A percentile compares a stretch with the other conserved stretches of the same genome.
phyloP scores from a whole-genome alignment of 345 rosid species.

The Triadica sebifera region DNA sequence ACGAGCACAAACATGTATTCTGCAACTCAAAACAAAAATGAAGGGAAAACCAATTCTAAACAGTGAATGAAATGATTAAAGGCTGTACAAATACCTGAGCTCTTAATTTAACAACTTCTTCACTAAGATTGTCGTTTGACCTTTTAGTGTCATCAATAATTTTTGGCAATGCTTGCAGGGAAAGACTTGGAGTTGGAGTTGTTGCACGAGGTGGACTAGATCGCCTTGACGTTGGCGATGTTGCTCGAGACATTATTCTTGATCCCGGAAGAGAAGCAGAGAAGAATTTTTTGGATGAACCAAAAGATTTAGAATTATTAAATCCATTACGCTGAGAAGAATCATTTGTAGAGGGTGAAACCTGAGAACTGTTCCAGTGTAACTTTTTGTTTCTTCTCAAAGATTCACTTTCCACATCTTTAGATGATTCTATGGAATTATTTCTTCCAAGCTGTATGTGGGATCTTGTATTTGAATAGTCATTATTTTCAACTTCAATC shows the following conservation, averaged over 20 bases:
- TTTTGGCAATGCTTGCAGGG: conserved; percentile 39
- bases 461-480: conserved; percentile 27
- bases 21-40: not conserved
- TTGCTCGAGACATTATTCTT: conserved; percentile 15
- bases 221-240: conserved; percentile 17
- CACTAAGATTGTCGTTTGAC: conserved; percentile 36
- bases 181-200: conserved; percentile 38
- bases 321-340: conserved; percentile 15
- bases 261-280: conserved; percentile 17
- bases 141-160: conserved; percentile 43
- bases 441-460: conserved; percentile 32
- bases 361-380: conserved; percentile 16
- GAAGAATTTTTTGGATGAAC: conserved; percentile 13
- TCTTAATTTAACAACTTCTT: conserved; percentile 54
- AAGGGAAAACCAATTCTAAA: not conserved
- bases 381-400: conserved; percentile 23
- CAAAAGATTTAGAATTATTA: conserved; percentile 33
- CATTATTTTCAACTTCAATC: conserved; percentile 36
- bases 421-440: conserved; percentile 24
- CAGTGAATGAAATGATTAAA: not conserved
- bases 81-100: conserved; percentile 43
- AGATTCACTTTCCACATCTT: conserved; percentile 17
- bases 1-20: not conserved
- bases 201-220: conserved; percentile 49
- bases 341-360: conserved; percentile 16